Conservation (phyloP, 139 green algal genomes). For the Chlorokybus atmophyticus region DNA sequence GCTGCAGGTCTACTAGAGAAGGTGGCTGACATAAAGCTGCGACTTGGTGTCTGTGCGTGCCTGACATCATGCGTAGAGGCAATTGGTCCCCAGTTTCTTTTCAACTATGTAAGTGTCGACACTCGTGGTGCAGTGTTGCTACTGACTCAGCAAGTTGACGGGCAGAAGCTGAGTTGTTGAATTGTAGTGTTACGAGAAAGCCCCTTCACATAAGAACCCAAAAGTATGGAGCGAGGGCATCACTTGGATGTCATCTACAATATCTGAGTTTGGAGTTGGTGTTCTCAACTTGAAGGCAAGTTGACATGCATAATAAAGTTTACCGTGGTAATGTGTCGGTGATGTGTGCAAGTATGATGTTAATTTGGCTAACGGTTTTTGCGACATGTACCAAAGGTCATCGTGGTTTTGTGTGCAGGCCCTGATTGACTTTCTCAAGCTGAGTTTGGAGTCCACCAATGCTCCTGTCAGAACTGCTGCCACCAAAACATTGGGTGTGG, state of each 20-base stretch:
- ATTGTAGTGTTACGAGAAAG: slow-evolving; percentile 57
- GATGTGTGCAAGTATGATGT: slow-evolving; percentile 8
- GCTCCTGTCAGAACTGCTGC: slow-evolving; percentile 58
- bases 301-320: background rate
- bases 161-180: background rate
- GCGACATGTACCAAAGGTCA: background rate
- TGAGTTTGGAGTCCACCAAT: slow-evolving; percentile 56
- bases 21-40: slow-evolving; percentile 67
- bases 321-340: background rate
- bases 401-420: slow-evolving; percentile 11
- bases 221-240: slow-evolving; percentile 77
- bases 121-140: background rate
- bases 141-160: background rate
- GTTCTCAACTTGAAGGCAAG: slow-evolving; percentile 41
- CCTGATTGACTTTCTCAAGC: slow-evolving; percentile 24
- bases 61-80: slow-evolving; percentile 59
- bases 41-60: slow-evolving; percentile 36
- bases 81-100: slow-evolving; percentile 70
- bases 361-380: background rate
- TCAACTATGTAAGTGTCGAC: slow-evolving; percentile 1
- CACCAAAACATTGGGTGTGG: slow-evolving; percentile 48
- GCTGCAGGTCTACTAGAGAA: slow-evolving; percentile 59
- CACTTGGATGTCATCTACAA: slow-evolving; percentile 55
- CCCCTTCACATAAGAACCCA: slow-evolving; percentile 74
- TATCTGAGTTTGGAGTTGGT: slow-evolving; percentile 72